These are phyloP conservation scores for Sporothrix variecibatus DNA, from an alignment of 2,329 filamentous ascomycete genomes.

Conservation along the genomic window DNA sequence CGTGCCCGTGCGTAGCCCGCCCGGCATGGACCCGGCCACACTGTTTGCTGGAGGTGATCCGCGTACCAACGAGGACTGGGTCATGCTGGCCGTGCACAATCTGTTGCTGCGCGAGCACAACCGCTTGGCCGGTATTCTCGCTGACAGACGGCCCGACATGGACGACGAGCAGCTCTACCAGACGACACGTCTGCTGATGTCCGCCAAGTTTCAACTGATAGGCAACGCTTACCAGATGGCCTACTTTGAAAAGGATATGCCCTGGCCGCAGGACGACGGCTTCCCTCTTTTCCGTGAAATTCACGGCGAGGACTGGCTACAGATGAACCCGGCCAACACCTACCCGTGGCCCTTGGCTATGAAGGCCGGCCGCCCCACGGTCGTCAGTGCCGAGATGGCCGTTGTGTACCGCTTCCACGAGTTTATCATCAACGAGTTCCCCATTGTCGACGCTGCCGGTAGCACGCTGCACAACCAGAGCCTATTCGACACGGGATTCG, in stretches of 20 bases:
- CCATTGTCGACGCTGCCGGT: constrained; percentile 27
- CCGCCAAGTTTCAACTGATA: constrained; percentile 30
- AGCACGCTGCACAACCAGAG: constrained; percentile 27
- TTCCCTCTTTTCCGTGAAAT: constrained; percentile 30
- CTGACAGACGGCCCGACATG: constrained; percentile 22
- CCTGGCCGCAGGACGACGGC: constrained; percentile 30
- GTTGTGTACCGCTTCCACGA: constrained; percentile 32
- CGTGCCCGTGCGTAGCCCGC: constrained; percentile 23
- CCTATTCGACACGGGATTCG: constrained; percentile 29
- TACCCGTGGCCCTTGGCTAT: constrained; percentile 29
- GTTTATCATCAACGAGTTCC: constrained; percentile 28
- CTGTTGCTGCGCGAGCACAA: constrained; percentile 31
- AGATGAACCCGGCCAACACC: constrained; percentile 30
- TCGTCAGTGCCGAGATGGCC: constrained; percentile 29
- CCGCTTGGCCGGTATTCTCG: constrained; percentile 28
- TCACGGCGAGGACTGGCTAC: constrained; percentile 25
- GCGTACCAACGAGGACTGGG: constrained; percentile 31
- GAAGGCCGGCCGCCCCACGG: constrained; percentile 26
- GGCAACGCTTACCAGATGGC: constrained; percentile 32
- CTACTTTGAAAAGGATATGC: constrained; percentile 29
- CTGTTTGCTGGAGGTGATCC: constrained; percentile 31
- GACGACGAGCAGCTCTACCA: constrained; percentile 31
- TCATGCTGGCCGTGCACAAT: constrained; percentile 29
- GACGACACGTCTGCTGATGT: constrained; percentile 28
- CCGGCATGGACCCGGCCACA: constrained; percentile 16